phyloP scores from a whole-genome alignment of 805 yeast species.

The Starmerella kuoi region DNA sequence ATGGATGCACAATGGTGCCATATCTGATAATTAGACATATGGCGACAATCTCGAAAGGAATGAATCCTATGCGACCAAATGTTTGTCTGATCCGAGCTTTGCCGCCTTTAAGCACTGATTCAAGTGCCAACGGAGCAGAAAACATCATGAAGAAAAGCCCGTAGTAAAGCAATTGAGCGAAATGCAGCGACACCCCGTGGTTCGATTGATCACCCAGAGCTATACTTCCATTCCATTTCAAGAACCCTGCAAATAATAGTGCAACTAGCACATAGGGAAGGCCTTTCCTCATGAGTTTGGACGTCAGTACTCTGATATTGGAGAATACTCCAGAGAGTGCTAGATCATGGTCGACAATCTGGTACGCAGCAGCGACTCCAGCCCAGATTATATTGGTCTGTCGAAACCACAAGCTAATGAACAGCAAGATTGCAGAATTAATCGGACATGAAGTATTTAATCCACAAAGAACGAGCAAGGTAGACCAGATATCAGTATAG shows the following conservation, averaged over 20 bases:
- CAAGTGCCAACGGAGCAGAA: constrained; percentile 64
- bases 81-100: not conserved
- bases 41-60: constrained; percentile 10
- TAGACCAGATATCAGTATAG: constrained; percentile 92
- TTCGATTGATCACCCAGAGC: constrained; percentile 87
- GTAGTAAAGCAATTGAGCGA: constrained; percentile 76
- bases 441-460: constrained; percentile 21
- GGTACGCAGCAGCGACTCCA: constrained; percentile 35
- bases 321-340: not conserved
- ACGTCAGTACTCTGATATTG: not conserved
- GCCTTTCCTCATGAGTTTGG: not conserved
- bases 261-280: constrained; percentile 28
- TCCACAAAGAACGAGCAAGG: constrained; percentile 50
- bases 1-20: constrained; percentile 71
- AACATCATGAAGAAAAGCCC: constrained; percentile 48
- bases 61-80: not conserved
- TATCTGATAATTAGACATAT: constrained; percentile 16
- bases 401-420: constrained; percentile 58
- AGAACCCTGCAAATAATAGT: constrained; percentile 42
- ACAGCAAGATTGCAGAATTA: constrained; percentile 44
- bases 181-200: constrained; percentile 58
- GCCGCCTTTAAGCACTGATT: constrained; percentile 5
- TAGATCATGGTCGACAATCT: not conserved
- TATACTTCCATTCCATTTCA: constrained; percentile 64
- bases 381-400: constrained; percentile 91